Evolutionary conservation across 2,329 filamentous ascomycete species (phyloP).

Genomic region (Penicillium occitanis): DNA sequence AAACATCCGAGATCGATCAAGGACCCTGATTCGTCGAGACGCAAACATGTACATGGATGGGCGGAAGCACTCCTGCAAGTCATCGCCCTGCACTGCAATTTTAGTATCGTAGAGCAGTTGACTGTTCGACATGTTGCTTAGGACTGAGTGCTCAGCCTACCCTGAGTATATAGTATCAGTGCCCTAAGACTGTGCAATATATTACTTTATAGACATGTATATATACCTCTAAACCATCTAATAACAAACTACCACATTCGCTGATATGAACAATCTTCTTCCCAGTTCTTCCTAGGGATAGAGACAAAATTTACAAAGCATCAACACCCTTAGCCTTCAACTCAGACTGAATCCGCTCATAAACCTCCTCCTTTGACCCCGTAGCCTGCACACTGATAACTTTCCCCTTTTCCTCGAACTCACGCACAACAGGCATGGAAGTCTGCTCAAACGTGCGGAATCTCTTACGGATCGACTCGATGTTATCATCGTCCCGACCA

Average conservation of each 20-base stretch:
- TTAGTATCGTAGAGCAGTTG: not conserved
- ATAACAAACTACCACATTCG: not conserved
- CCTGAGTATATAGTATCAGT: not conserved
- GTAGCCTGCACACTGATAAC: slow-evolving; percentile 80
- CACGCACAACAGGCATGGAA: slow-evolving; percentile 93
- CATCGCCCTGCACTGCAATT: not conserved
- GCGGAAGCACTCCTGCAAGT: not conserved
- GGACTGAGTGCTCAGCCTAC: not conserved
- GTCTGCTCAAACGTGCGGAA: slow-evolving; percentile 94
- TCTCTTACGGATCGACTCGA: slow-evolving; percentile 91
- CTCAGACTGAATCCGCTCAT: slow-evolving; percentile 53
- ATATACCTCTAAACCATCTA: slow-evolving; percentile 4
- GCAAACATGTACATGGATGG: not conserved
- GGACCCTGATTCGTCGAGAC: not conserved
- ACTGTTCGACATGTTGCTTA: not conserved
- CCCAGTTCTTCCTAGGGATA: not conserved
- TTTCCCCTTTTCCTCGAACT: slow-evolving; percentile 72
- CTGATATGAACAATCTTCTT: not conserved
- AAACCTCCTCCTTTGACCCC: slow-evolving; percentile 64
- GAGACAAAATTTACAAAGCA: slow-evolving; percentile 20
- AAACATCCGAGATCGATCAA: not conserved
- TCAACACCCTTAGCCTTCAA: slow-evolving; percentile 45
- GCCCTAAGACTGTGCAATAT: not conserved
- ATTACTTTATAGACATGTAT: slow-evolving; percentile 4
- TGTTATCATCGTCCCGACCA: slow-evolving; percentile 89